These are phyloP conservation scores for Schizopora paradoxa DNA, from an alignment of 1,284 basidiomycete species.

Conservation along the genomic window DNA sequence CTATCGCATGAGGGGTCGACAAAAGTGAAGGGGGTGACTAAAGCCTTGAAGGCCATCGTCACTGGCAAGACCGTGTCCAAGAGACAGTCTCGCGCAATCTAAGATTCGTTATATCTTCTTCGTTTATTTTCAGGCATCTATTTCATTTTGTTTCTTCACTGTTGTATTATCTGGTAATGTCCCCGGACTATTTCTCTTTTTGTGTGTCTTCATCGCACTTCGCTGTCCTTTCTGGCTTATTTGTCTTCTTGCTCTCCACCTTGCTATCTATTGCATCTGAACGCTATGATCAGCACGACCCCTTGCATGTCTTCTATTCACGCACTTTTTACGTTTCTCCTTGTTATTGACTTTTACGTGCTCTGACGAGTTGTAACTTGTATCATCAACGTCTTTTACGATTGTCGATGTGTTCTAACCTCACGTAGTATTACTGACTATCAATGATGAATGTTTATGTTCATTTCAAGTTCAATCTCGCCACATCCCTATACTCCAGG, in stretches of 20 bases:
- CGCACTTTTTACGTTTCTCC: too few species aligned
- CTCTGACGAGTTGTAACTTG: too few species aligned
- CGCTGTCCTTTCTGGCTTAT: not conserved
- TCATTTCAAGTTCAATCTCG: too few species aligned
- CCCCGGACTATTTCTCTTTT: constrained; percentile 5
- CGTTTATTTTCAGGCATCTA: not conserved
- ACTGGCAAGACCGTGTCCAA: constrained; percentile 41
- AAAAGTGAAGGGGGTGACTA: constrained; percentile 49
- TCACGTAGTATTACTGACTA: too few species aligned
- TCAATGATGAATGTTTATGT: too few species aligned
- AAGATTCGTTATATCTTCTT: constrained; percentile 9
- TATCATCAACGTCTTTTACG: too few species aligned
- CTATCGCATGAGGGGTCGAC: constrained; percentile 35
- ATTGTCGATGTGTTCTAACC: too few species aligned
- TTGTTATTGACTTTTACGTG: too few species aligned
- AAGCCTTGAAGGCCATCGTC: constrained; percentile 63
- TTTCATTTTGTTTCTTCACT: constrained; percentile 17
- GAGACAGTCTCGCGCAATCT: constrained; percentile 19
- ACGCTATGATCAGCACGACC: too few species aligned
- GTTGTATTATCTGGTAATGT: constrained; percentile 10
- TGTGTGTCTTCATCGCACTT: not conserved
- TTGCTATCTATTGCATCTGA: too few species aligned
- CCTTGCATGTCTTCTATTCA: too few species aligned
- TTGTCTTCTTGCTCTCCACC: not conserved
- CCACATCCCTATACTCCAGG: too few species aligned